Base-by-base conservation (phyloP, 805 yeast species). In the Metschnikowia hibisci region DNA sequence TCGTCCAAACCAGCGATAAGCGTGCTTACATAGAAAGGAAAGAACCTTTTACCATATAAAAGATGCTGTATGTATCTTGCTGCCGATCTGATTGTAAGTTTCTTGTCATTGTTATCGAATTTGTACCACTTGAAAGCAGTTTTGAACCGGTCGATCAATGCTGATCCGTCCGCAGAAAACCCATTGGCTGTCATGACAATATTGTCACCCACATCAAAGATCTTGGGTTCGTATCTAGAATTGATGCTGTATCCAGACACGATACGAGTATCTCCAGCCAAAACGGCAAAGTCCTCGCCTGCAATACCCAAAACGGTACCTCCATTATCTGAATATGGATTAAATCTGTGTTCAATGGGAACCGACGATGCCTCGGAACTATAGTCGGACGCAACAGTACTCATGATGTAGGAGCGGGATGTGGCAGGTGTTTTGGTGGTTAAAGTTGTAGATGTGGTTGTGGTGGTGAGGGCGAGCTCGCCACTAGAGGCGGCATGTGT, bases 201-300 rank as follows among this genome's bases (percentile, higher is more conserved):
- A 60, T 85, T 77, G 64, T 91, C 97, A 39, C 97, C 98, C 46
- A 87, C 84, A 53, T 83, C 79, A 57, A 87, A 84, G 43, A 93
- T 86, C 64, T 88, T 90, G 33, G 96, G 93, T 63, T 87, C 93
- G 63, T 85, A 82, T 60, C 99, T 81, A 8, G 97, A 82, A 63
- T 93, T 89, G 64, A 93, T 93, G 50, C 87, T 82, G 68, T 89
- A 93, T 16, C 97, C 99, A 14, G 85, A 82, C 4, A 96, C 87
- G 59, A 86, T 95, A 73, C 99, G 84, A n/a, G 99, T 93, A 64
- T 93, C 99, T 35, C 98, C 98, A 0, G 99, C 99, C 48, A 93
- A 74, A 28, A 93, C 93, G 14, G 96, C 96, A 59, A 89, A 93
- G 66, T 93, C 97, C 63, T 88, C 87, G 39, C 99, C 99, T 1